Evolutionary conservation across 2,329 filamentous ascomycete genomes (phyloP).

Genomic region (Verticillium tricorpus): DNA sequence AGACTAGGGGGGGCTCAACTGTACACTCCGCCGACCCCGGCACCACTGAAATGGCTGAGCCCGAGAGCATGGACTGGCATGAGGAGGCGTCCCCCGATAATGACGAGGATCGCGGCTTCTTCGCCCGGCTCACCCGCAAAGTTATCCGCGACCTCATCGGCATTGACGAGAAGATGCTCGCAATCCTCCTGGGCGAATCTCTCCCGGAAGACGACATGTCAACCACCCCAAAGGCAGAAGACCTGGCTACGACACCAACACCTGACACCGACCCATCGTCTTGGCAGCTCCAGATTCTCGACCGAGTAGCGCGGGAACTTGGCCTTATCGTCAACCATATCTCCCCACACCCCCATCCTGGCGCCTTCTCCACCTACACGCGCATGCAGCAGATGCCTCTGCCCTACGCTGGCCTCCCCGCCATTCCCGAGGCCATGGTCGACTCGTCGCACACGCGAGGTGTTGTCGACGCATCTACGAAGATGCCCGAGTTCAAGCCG

Average conservation of each 20-base stretch:
- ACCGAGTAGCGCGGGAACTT: conserved; percentile 81
- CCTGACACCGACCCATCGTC: conserved; percentile 34
- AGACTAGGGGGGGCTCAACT: background rate
- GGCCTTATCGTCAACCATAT: conserved; percentile 79
- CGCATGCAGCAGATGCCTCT: conserved; percentile 59
- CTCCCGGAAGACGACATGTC: conserved; percentile 52
- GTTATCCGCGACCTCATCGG: conserved; percentile 88
- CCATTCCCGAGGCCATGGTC: conserved; percentile 49
- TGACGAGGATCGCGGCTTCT: conserved; percentile 62
- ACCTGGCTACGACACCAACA: conserved; percentile 18
- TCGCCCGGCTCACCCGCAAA: conserved; percentile 76
- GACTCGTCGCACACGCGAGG: conserved; percentile 16
- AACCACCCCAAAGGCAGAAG: conserved; percentile 38
- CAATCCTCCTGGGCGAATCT: conserved; percentile 80
- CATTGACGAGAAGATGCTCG: conserved; percentile 79
- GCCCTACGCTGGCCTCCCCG: conserved; percentile 74
- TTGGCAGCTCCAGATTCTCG: conserved; percentile 77
- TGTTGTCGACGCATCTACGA: conserved; percentile 47
- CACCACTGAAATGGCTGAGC: conserved; percentile 23
- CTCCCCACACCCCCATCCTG: conserved; percentile 67
- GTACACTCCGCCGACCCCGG: conserved; percentile 16
- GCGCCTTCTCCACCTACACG: conserved; percentile 80
- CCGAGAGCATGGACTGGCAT: conserved; percentile 46
- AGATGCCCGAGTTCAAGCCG: conserved; percentile 43
- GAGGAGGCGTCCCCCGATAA: conserved; percentile 39